Evolutionary conservation across 495 filamentous ascomycete species (phyloP), one percentile per base, ranked within the genome.

Genomic region (Talaromyces borbonicus): DNA sequence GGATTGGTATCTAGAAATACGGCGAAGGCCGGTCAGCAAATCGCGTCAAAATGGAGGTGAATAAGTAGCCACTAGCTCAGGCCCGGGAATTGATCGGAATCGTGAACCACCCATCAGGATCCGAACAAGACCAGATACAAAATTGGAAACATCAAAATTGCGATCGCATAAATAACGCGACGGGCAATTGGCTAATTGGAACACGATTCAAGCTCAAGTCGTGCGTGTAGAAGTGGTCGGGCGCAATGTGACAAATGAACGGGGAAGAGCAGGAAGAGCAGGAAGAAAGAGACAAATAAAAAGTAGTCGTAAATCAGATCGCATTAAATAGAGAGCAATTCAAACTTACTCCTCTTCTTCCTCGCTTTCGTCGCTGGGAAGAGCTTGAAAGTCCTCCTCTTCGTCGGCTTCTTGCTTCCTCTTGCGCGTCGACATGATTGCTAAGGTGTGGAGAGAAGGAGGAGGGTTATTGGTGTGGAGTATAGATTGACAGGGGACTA

Each of bases 281-380:
- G n/a, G n/a, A 36, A 36, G 14, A 37, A 38, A 15, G 8, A 20
- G 11, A 1, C 26, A 5, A 29, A 29, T 11, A 29, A 11, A 11
- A 6, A 11, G 35, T 11, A 38, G 22, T 22, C 18, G 18, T 18
- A 36, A 36, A 3, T 12, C 16, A 16, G n/a, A 38, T 38, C 8
- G 35, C 16, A 36, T 20, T 9, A 2, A 18, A 29, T 29, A 29
- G 11, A 29, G 6, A 5, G 11, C 26, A 7, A 36, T 20, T 8
- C 9, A 33, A 4, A 68, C 75, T 74, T 67, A 80, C 77, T 80
- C 78, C 58, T 80, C 77, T 65, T 81, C 78, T 50, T 79, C 76
- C 52, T 78, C 76, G 31, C 73, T 77, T 33, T 71, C 77, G 43
- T 81, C 78, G 36, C 72, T 76, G 31, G 78, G 78, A 19, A 81